Conservation (phyloP, 495 filamentous ascomycete species). For the Aspergillus ostianus region DNA sequence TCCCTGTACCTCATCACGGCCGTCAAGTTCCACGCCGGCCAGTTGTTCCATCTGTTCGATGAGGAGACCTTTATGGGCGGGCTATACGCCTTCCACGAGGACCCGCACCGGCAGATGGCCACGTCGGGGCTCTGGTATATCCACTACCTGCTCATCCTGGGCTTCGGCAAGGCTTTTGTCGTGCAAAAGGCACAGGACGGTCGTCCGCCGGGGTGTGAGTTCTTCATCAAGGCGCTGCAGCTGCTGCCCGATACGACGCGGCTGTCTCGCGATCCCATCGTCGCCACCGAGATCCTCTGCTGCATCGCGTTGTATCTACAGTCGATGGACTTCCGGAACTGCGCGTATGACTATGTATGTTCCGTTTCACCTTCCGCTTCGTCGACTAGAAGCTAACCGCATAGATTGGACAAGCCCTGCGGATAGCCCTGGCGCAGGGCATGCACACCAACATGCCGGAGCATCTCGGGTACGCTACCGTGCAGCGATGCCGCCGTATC, state of each 20-base stretch:
- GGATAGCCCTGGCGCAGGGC: constrained; percentile 41
- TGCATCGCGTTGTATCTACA: constrained; percentile 43
- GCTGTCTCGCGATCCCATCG: constrained; percentile 34
- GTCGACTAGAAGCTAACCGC: not conserved
- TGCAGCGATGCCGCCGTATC: constrained; percentile 40
- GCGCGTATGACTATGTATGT: constrained; percentile 41
- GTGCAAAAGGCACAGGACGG: constrained; percentile 31
- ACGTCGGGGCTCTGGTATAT: constrained; percentile 40
- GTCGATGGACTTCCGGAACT: constrained; percentile 35
- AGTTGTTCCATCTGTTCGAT: constrained; percentile 47
- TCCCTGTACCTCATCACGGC: constrained; percentile 43
- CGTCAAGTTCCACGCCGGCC: constrained; percentile 44
- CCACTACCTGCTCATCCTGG: constrained; percentile 44
- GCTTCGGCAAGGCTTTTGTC: constrained; percentile 45
- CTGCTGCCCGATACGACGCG: constrained; percentile 36
- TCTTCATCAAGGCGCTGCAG: constrained; percentile 41
- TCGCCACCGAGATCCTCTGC: constrained; percentile 42
- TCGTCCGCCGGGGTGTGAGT: constrained; percentile 35
- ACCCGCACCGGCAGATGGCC: constrained; percentile 20
- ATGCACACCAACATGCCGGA: constrained; percentile 46
- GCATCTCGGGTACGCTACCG: constrained; percentile 28
- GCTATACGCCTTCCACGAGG: constrained; percentile 36
- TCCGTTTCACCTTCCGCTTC: not conserved
- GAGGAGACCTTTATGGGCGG: constrained; percentile 40
- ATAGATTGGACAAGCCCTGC: constrained; percentile 45